Evolutionary conservation across 768 basidiomycete genomes (phyloP).

Genomic region (Leucosporidium scottii): DNA sequence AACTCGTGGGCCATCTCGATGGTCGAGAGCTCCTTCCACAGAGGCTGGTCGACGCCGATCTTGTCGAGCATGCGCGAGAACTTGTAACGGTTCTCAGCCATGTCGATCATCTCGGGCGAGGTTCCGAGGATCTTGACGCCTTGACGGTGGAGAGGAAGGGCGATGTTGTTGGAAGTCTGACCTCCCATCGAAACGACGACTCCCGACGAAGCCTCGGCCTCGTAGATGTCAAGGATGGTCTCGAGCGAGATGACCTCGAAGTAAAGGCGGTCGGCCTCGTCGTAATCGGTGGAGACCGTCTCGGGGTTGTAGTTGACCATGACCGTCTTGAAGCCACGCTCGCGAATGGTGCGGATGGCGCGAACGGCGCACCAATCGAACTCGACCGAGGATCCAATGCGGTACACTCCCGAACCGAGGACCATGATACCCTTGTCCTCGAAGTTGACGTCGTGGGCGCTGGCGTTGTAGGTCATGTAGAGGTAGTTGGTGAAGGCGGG

Average conservation of each 20-base stretch:
- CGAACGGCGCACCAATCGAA: slow-evolving; percentile 99
- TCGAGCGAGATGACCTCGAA: slow-evolving; percentile 98
- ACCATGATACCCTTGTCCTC: slow-evolving; percentile 92
- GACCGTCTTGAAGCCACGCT: slow-evolving; percentile 87
- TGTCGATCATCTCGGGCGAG: slow-evolving; percentile 99
- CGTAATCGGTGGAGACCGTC: slow-evolving; percentile 97
- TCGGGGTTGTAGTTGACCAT: slow-evolving; percentile 99
- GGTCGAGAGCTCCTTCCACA: slow-evolving; percentile 92
- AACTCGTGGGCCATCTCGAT: slow-evolving; percentile 80
- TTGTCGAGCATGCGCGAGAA: slow-evolving; percentile 96
- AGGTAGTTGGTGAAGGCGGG: slow-evolving; percentile 98
- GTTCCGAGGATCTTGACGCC: slow-evolving; percentile 98
- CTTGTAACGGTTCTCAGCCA: slow-evolving; percentile 98
- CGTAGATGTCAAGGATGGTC: slow-evolving; percentile 94
- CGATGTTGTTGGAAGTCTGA: slow-evolving; percentile 98
- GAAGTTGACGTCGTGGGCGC: slow-evolving; percentile 85
- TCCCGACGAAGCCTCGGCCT: slow-evolving; percentile 76
- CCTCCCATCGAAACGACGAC: slow-evolving; percentile 98
- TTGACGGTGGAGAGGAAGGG: slow-evolving; percentile 86
- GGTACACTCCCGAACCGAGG: slow-evolving; percentile 93
- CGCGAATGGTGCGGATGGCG: slow-evolving; percentile 88
- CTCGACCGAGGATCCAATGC: slow-evolving; percentile 97
- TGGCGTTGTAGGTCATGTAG: slow-evolving; percentile 95
- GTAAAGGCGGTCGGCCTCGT: slow-evolving; percentile 95
- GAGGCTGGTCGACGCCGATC: slow-evolving; percentile 95